Evolutionary conservation across 768 basidiomycete genomes (phyloP).

Genomic region (Amanita muscaria): DNA sequence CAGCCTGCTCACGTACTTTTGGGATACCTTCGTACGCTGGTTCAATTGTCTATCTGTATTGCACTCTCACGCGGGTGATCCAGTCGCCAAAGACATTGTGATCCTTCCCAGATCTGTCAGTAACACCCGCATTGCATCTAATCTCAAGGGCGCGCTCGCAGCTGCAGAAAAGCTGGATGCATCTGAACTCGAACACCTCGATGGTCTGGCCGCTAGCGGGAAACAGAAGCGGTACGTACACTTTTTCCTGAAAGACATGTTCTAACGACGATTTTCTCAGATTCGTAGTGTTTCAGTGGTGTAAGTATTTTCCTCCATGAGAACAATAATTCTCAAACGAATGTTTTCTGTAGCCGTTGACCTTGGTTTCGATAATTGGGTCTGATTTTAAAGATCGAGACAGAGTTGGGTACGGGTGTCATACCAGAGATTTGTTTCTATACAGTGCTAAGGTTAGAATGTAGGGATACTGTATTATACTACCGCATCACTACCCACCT

Average conservation of each 20-base stretch:
- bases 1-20: slow-evolving; percentile 50
- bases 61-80: slow-evolving; percentile 1
- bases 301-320: slow-evolving; percentile 33
- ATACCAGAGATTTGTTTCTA: no score
- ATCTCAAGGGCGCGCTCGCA: slow-evolving; percentile 41
- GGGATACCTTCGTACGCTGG: slow-evolving; percentile 48
- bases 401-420: no score
- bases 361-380: slow-evolving; percentile 69
- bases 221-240: slow-evolving; percentile 51
- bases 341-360: slow-evolving; percentile 39
- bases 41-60: not conserved
- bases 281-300: slow-evolving; percentile 62
- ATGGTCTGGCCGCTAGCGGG: slow-evolving; percentile 47
- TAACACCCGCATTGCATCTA: slow-evolving; percentile 53
- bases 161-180: slow-evolving; percentile 38
- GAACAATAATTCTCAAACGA: not conserved
- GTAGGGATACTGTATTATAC: no score
- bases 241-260: not conserved
- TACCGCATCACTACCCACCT: no score
- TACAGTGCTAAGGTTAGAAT: no score
- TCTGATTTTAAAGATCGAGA: no score
- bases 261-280: slow-evolving; percentile 19
- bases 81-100: slow-evolving; percentile 57
- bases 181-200: slow-evolving; percentile 47
- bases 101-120: slow-evolving; percentile 76